Evolutionary conservation across 768 basidiomycete genomes (phyloP).

Genomic region (Hygrocybe punicea): DNA sequence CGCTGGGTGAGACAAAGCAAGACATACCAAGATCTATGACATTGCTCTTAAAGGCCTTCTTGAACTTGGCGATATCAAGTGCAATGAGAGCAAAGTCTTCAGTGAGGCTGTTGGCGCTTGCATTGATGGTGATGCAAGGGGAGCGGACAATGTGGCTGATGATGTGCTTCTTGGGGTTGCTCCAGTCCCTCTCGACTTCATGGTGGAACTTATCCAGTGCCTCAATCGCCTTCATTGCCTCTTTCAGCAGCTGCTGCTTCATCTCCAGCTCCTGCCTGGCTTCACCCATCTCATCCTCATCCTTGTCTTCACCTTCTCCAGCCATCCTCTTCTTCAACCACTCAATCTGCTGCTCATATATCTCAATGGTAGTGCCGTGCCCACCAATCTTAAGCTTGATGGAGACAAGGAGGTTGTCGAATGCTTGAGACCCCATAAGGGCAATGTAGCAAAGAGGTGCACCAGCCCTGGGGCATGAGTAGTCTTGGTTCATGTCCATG

Average conservation of each 20-base stretch:
- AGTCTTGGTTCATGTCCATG: too few species aligned
- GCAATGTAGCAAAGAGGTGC: too few species aligned
- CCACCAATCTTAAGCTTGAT: too few species aligned
- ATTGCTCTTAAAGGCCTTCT: slow-evolving; percentile 27
- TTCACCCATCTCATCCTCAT: neutral
- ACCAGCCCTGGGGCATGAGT: too few species aligned
- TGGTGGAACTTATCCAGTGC: slow-evolving; percentile 7
- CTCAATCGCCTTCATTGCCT: slow-evolving; percentile 5
- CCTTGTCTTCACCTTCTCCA: neutral
- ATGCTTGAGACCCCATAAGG: too few species aligned
- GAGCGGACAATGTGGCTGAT: slow-evolving; percentile 19
- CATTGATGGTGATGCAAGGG: neutral
- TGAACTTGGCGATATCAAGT: slow-evolving; percentile 22
- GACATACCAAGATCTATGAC: slow-evolving; percentile 32
- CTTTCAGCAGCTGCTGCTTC: slow-evolving; percentile 9
- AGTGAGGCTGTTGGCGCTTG: slow-evolving; percentile 15
- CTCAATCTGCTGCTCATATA: neutral
- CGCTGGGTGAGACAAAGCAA: slow-evolving; percentile 8
- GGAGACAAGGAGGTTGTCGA: too few species aligned
- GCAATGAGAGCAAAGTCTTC: slow-evolving; percentile 24
- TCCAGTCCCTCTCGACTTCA: slow-evolving; percentile 3
- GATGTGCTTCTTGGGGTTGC: neutral
- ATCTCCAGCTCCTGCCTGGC: neutral
- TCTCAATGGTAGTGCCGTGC: too few species aligned
- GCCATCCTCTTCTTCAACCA: neutral